Evolutionary conservation across 2,329 filamentous ascomycete genomes (phyloP).

Genomic region (Thermothelomyces thermophilus): DNA sequence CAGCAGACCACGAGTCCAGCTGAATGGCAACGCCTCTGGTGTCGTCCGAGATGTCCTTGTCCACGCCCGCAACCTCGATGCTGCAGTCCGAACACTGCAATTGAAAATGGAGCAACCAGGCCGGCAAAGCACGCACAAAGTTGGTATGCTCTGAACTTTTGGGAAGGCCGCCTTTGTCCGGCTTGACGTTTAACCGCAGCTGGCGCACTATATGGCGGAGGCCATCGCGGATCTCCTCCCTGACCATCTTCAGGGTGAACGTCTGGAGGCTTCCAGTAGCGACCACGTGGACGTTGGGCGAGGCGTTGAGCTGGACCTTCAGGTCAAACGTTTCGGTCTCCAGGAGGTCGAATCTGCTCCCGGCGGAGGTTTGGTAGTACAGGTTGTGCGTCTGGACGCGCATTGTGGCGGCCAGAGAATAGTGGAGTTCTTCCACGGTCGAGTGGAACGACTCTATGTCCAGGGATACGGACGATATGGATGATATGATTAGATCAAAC

Average conservation of each 20-base stretch:
- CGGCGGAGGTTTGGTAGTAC: slow-evolving; percentile 86
- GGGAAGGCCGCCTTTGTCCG: slow-evolving; percentile 49
- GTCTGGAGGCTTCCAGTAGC: slow-evolving; percentile 76
- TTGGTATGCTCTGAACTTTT: slow-evolving; percentile 51
- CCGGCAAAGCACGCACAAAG: slow-evolving; percentile 69
- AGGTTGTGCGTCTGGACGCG: slow-evolving; percentile 79
- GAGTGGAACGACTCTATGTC: slow-evolving; percentile 97
- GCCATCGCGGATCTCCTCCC: slow-evolving; percentile 87
- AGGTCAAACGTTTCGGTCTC: slow-evolving; percentile 84
- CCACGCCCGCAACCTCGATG: slow-evolving; percentile 82
- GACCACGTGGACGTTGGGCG: slow-evolving; percentile 77
- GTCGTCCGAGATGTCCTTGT: slow-evolving; percentile 73
- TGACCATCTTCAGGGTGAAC: slow-evolving; percentile 81
- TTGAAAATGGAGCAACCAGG: slow-evolving; percentile 78
- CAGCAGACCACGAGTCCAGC: slow-evolving; percentile 77
- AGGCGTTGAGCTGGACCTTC: slow-evolving; percentile 76
- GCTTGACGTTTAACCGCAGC: slow-evolving; percentile 63
- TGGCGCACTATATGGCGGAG: slow-evolving; percentile 86
- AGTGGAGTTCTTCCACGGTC: slow-evolving; percentile 73
- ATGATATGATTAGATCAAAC: slow-evolving; percentile 91
- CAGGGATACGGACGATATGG: slow-evolving; percentile 85
- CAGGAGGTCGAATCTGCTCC: slow-evolving; percentile 77
- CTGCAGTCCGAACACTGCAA: slow-evolving; percentile 86
- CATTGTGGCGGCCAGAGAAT: slow-evolving; percentile 75
- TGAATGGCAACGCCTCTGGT: slow-evolving; percentile 79